Evolutionary conservation across 441 rosid genomes (phyloP), one percentile per base, ranked within the genome.

Genomic region (Macaranga tanarius): DNA sequence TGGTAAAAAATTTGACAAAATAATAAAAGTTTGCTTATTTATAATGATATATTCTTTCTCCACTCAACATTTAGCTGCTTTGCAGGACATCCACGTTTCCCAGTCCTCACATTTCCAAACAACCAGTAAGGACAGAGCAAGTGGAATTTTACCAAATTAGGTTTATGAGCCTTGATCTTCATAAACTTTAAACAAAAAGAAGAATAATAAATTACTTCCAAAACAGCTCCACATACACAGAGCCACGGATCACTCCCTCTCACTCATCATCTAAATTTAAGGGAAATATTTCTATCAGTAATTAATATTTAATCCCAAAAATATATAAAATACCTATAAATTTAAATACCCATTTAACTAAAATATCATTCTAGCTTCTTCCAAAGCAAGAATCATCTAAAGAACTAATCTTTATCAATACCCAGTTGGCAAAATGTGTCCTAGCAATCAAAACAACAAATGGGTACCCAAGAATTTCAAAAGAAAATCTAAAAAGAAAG

Each of bases 41-140:
- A 13, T 17, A 48, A 10, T 65, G 4, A 28, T 28, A 28, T 28
- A 28, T 28, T 28, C 13, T 23, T 26, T 45, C 23, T 42, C 23
- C 44, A 56, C 57, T 28, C 31, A 28, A 28, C 1, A 28, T 28
- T 28, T 28, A 28, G 31, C 31, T 28, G 31, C 31, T 28, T 28
- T 28, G 1, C 31, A 28, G 31, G 31, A 28, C 31, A 28, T 1
- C 31, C 31, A 28, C 2, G 31, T 28, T 28, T 28, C 31, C 1
- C 31, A 28, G 3, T 62, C 73, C 74, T 17, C 51, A 55, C 45
- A 55, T 67, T 65, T 22, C 20, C 64, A 65, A 65, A 47, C 48
- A 19, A 31, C 65, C 16, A 23, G 17, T 0, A 23, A 40, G 25
- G 52, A 10, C 62, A 44, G 10, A 54, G 42, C 69, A 50, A 40